Base-by-base conservation (phyloP, 495 filamentous ascomycete species). In the Copromyces sp. region DNA sequence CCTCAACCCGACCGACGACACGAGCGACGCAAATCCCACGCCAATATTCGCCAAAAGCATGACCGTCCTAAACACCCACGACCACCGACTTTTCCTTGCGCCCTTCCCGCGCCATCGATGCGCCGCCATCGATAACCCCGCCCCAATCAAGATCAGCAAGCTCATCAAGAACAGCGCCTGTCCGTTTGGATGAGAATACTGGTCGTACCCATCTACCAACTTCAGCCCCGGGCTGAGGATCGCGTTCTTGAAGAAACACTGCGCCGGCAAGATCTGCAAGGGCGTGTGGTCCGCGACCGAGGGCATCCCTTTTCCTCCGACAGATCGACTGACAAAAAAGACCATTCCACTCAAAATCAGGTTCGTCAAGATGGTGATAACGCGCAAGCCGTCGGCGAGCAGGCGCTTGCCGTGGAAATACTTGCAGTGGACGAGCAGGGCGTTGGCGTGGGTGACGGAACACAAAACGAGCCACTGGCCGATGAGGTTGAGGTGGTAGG, bases 401-500 rank as follows among this genome's bases (percentile, higher is more conserved):
- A 65, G 29, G 53, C 53, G 53, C 20, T 68, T 68, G 1, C 38
- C n/a, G 9, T 72, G 32, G 37, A 72, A 72, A 0, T 72, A 72
- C 20, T 69, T 41, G 70, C 70, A 72, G 38, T 72, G 70, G 8
- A 72, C 53, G 35, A 72, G 53, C 37, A 72, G 59, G 45, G 70
- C 70, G 38, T 72, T 72, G 17, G 39, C 53, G 47, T 72, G 70
- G 37, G 70, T 72, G 4, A 72, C 68, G 70, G 53, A 70, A 32
- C 35, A 68, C 14, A 72, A 9, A 32, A 72, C 47, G 11, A 72
- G 70, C 70, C 70, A 72, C 17, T 72, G 70, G 24, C 68, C 68
- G 59, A 41, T 41, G n/a, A 72, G 35, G 53, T 72, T 72, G 35
- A 72, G 39, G 53, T 72, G 70, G 70, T 72, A 72, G 47, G 53